Conservation (phyloP, 768 basidiomycete genomes). For the Termitomyces sp. region DNA sequence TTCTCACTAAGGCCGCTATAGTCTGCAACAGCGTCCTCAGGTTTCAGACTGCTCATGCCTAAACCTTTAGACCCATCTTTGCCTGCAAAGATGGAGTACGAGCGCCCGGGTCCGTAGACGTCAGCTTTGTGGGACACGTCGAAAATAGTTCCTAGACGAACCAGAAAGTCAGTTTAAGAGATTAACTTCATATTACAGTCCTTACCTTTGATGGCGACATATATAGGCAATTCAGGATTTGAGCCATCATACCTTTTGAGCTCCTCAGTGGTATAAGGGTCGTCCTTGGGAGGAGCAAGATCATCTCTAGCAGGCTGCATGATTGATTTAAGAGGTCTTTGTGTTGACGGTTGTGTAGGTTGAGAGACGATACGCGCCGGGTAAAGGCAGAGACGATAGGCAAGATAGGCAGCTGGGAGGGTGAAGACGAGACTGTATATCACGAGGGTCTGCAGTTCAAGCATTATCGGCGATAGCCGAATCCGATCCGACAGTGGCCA, state of each 20-base stretch:
- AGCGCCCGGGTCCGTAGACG: constrained; percentile 79
- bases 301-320: constrained; percentile 65
- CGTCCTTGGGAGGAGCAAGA: constrained; percentile 67
- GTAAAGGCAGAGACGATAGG: constrained; percentile 14
- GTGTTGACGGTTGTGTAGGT: constrained; percentile 19
- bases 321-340: constrained; percentile 44
- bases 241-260: constrained; percentile 71
- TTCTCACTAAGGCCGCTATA: constrained; percentile 69
- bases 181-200: not conserved
- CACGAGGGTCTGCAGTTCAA: constrained; percentile 16
- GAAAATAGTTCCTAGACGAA: constrained; percentile 73
- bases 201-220: constrained; percentile 88
- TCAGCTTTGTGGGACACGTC: constrained; percentile 84
- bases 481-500: not conserved
- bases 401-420: constrained; percentile 20
- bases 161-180: not conserved
- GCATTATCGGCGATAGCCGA: constrained; percentile 16
- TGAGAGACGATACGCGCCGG: constrained; percentile 6
- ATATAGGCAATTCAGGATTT: constrained; percentile 64
- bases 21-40: constrained; percentile 83
- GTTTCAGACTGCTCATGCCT: constrained; percentile 83
- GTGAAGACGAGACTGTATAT: constrained; percentile 20
- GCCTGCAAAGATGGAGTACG: constrained; percentile 86
- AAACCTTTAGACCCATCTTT: constrained; percentile 90
- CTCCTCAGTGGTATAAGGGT: constrained; percentile 67